Base-by-base conservation (phyloP, 2,329 filamentous ascomycete species). In the Cordyceps pruinosa region DNA sequence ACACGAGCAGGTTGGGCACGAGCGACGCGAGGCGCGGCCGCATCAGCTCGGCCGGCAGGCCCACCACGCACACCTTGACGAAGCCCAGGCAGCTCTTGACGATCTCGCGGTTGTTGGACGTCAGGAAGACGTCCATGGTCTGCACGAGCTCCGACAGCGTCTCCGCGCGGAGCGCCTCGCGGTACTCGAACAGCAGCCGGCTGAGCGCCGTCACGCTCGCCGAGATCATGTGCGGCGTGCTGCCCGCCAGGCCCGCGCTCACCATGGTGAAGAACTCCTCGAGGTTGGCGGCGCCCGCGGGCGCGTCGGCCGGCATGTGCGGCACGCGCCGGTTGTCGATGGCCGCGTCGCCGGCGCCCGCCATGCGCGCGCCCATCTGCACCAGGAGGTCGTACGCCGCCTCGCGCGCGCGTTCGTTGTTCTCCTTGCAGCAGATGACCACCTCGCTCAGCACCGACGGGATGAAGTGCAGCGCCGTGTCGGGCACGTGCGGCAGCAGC, bases 241-340 rank as follows among this genome's bases (percentile, higher is more conserved):
- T 88, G 57, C 92, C 93, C 2, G 93, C 94, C 54, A 99, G 82
- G 74, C 94, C 94, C 49, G 94, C 94, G 63, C 90, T 96, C 30
- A 97, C 89, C 94, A 99, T 99, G 56, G 93, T 97, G 75, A 97
- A 90, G 74, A 91, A 97, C 72, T 97, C 94, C 66, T 97, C 93
- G 37, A 99, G 82, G 42, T 82, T 92, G 21, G 94, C 93, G 3
- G 83, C 78, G 4, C 87, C 91, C 32, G 86, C 77, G 2, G 89
- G 87, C 0, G 91, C 88, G 69, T 95, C 86, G 48, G 82, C 76
- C 4, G 90, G 83, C 90, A 97, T 96, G 69, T 93, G 86, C 2
- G 90, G 82, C 3, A 97, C 88, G 69, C 93, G 90, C 64, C 84
- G 86, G 71, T 96, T 95, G 65, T 93, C 82, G 61, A 99, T 94